Base-by-base conservation (phyloP, 1,284 basidiomycete species). In the Schizophyllum commune region DNA sequence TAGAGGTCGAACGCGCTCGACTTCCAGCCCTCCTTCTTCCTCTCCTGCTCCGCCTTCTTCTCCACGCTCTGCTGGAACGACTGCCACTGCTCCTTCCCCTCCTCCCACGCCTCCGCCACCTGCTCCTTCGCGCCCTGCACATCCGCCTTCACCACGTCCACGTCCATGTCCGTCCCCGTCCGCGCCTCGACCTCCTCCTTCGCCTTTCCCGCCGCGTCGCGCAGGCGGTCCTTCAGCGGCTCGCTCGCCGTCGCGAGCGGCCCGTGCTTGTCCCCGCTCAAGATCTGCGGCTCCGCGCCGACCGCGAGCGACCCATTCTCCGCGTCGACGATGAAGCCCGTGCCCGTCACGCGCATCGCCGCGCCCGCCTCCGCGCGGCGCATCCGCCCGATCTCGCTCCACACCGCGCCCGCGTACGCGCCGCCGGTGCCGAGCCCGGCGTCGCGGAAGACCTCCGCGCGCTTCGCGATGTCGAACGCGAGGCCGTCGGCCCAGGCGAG, bases 271-370 rank as follows among this genome's bases (percentile, higher is more conserved):
- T 84, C 79, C 0, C 84, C 83, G 21, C 77, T 70, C 32, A 89
- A 69, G 39, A 89, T 80, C 75, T 89, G 86, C 47, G 86, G 86
- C 72, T 87, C 86, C 2, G 79, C 84, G 1, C 86, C 86, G 72
- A 89, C 72, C 1, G 87, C 86, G 56, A 89, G 79, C 32, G 72
- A 73, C 3, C 70, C 71, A 20, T 67, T 65, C 13, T 68, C 69
- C 5, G 75, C 73, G 2, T 68, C 71, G 60, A 83, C 78, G 58
- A 88, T 73, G 5, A 89, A 62, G 0, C 87, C 87, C 0, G 83
- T 84, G 0, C 85, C 81, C 0, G 86, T 88, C 5, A 80, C 80
- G 34, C 68, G 73, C 76, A 80, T 78, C 0, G 75, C 82, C 5
- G 74, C 74, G 21, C 74, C 69, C n/a, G 74, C 72, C 65, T 74